A percentile compares a stretch with the other conserved stretches of the same genome.
Conservation (phyloP, 2,329 filamentous ascomycete genomes). For the Neurospora crassa region DNA sequence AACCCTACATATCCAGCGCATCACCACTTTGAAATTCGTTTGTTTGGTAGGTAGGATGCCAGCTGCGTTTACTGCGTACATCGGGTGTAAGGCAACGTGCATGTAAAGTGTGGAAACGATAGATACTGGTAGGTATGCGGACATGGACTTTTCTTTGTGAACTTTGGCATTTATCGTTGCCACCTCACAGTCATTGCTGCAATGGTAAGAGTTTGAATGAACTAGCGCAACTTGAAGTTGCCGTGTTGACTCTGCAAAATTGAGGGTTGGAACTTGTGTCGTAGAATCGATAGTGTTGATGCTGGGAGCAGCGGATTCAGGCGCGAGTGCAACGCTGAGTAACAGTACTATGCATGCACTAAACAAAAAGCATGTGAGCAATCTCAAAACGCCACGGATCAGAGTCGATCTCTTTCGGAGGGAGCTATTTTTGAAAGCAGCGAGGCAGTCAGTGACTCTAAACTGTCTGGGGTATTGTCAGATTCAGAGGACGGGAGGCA, state of each 20-base stretch:
- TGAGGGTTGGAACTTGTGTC: neutral
- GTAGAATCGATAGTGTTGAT: neutral
- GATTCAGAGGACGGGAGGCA: neutral
- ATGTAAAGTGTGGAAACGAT: neutral
- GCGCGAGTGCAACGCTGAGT: neutral
- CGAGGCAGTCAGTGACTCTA: neutral
- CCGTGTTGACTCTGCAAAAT: neutral
- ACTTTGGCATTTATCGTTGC: too few relatives aligned
- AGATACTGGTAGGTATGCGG: too few relatives aligned
- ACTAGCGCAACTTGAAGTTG: neutral
- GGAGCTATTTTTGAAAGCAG: neutral
- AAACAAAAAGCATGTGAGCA: neutral
- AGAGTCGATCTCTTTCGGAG: neutral
- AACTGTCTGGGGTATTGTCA: neutral
- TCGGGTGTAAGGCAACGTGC: neutral
- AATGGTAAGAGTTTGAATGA: neutral
- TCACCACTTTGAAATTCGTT: neutral
- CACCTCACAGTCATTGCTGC: neutral
- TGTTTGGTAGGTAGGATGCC: neutral
- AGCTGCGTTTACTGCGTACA: neutral
- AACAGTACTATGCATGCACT: neutral
- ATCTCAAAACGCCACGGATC: neutral
- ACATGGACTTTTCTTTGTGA: neutral
- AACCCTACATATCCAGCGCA: neutral
- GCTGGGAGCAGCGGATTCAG: neutral